phyloP scores from a whole-genome alignment of 768 basidiomycete species.

The Hortiboletus flavorubellus region DNA sequence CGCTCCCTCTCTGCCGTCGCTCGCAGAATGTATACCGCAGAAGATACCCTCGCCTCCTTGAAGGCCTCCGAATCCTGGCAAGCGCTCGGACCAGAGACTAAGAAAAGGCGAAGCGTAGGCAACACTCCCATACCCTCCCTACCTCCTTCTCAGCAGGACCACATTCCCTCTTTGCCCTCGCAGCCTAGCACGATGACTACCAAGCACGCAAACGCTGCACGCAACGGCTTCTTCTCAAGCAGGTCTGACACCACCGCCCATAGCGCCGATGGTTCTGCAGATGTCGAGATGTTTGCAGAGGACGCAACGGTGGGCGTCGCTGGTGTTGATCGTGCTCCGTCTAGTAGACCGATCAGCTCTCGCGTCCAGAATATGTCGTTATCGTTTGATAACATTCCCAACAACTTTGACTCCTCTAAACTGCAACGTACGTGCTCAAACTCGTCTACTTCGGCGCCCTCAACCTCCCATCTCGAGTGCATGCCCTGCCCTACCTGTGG shows the following conservation, averaged over 20 bases:
- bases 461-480: slow-evolving; percentile 40
- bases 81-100: slow-evolving; percentile 38
- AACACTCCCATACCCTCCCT: slow-evolving; percentile 33
- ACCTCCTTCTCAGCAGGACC: slow-evolving; percentile 27
- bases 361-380: slow-evolving; percentile 44
- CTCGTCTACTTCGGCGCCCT: slow-evolving; percentile 42
- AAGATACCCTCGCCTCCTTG: slow-evolving; percentile 41
- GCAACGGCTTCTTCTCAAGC: slow-evolving; percentile 22
- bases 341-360: slow-evolving; percentile 25
- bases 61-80: slow-evolving; percentile 36
- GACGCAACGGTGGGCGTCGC: slow-evolving; percentile 26
- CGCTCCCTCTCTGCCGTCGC: slow-evolving; percentile 50
- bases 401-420: slow-evolving; percentile 36
- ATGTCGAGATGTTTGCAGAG: slow-evolving; percentile 31
- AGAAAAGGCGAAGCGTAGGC: slow-evolving; percentile 44
- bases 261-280: slow-evolving; percentile 10
- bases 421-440: slow-evolving; percentile 31
- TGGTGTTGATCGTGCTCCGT: slow-evolving; percentile 20
- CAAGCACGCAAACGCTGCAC: slow-evolving; percentile 13
- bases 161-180: slow-evolving; percentile 7
- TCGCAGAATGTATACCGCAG: slow-evolving; percentile 54
- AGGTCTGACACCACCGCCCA: slow-evolving; percentile 21
- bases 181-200: slow-evolving; percentile 27
- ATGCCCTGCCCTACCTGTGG: slow-evolving; percentile 56
- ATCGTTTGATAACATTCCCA: slow-evolving; percentile 49